Evolutionary conservation across 495 filamentous ascomycete genomes (phyloP), one percentile per base, ranked within the genome.

Genomic region (Penicillium odoratum): DNA sequence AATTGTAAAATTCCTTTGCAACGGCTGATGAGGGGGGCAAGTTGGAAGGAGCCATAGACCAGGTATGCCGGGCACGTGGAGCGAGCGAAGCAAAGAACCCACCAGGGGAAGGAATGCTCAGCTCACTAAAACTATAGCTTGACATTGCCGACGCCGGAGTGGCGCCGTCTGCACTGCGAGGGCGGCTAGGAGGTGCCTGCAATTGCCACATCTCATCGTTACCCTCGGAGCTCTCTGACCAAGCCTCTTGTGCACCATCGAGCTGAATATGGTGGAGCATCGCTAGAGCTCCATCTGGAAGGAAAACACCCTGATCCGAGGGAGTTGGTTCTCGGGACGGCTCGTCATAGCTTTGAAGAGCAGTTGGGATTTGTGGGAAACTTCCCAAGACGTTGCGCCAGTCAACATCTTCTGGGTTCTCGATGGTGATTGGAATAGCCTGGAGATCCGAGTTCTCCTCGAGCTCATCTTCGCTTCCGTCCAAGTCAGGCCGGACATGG

Each of bases 61-160:
- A 97, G 5, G 92, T 94, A 64, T 88, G 85, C 51, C 91, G 82
- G 31, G 86, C 84, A 48, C 84, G 81, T 2, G 83, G 78, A 15
- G 82, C 87, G 16, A 97, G 80, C 0, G 89, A 91, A 18, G 90
- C 87, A 69, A 97, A 97, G 78, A 97, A 96, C 0, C 89, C 90
- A 28, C 91, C 89, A 0, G 92, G 92, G 2, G 92, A 96, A 3
- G 92, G 92, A 48, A 97, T 91, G 51, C 91, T 85, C 54, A 96
- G 76, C 70, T 81, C 78, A 57, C 85, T 87, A 55, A 93, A 79
- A 53, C 83, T 83, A 64, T 81, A 81, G 2, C 69, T 68, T 7
- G 81, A 83, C 34, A 75, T 53, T 8, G 72, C 77, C 0, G 81
- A 82, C 5, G 69, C 72, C 4, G 81, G 80, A 0, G 79, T 79